Evolutionary conservation across 1,139 yeast genomes (phyloP).

Genomic region (Suhomyces terraborum): DNA sequence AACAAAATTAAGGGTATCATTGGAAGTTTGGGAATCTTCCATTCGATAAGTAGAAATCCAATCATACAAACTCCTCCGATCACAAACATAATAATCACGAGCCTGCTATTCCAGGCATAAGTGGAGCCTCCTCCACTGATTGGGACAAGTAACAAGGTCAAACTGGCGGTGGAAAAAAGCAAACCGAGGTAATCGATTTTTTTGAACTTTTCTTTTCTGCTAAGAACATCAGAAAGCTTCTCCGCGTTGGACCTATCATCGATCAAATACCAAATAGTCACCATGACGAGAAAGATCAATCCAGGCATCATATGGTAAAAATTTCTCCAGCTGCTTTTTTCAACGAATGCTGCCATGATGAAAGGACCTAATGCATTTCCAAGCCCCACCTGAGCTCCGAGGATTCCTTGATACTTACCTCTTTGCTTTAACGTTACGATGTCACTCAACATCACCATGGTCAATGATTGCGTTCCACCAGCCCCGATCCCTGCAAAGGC

Average conservation of each 20-base stretch:
- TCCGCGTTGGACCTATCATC: conserved; percentile 17
- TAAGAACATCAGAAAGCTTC: conserved; percentile 19
- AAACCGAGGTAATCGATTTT: conserved; percentile 25
- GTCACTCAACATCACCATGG: conserved; percentile 27
- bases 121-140: conserved; percentile 27
- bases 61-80: conserved; percentile 23
- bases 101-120: conserved; percentile 23
- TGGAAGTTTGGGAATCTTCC: conserved; percentile 24
- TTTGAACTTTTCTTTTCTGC: conserved; percentile 19
- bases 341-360: conserved; percentile 24
- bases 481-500: conserved; percentile 26
- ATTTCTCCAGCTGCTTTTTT: conserved; percentile 22
- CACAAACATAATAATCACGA: conserved; percentile 24
- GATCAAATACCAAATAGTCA: conserved; percentile 18
- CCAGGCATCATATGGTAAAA: conserved; percentile 26
- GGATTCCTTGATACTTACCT: conserved; percentile 26
- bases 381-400: conserved; percentile 25
- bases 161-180: conserved; percentile 22
- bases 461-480: conserved; percentile 24
- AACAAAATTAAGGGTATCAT: conserved; percentile 25
- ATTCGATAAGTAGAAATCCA: conserved; percentile 22
- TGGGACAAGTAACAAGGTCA: conserved; percentile 22
- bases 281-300: conserved; percentile 17
- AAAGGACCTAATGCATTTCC: conserved; percentile 26
- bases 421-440: conserved; percentile 25